A percentile compares a stretch with the other conserved stretches of the same genome.
Conservation (phyloP, 1,284 basidiomycete genomes). For the Apiotrichum laibachii region DNA sequence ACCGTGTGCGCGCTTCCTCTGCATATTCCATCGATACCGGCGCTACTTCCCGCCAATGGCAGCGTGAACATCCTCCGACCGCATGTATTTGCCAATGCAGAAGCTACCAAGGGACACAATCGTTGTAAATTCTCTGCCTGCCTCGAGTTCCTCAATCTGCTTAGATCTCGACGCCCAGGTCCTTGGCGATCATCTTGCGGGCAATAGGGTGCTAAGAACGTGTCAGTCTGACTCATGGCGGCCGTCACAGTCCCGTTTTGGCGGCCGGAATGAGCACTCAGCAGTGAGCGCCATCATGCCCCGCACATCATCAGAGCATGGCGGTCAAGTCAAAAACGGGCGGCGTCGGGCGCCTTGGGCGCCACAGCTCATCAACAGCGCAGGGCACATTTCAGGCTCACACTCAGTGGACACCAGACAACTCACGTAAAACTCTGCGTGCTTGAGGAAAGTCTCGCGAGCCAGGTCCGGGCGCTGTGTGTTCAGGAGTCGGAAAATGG, state of each 20-base stretch:
- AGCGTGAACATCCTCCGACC: too few species aligned
- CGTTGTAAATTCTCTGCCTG: too few species aligned
- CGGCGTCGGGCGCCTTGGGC: too few species aligned
- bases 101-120: too few species aligned
- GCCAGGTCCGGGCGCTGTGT: constrained; percentile 54
- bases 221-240: not conserved
- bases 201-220: constrained; percentile 48
- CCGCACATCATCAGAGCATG: too few species aligned
- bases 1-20: too few species aligned
- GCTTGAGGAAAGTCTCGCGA: constrained; percentile 53
- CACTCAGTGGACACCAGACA: not conserved
- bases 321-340: too few species aligned
- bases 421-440: constrained; percentile 54
- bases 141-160: not conserved
- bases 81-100: too few species aligned
- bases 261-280: too few species aligned
- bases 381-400: not conserved
- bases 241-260: not conserved
- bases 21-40: too few species aligned
- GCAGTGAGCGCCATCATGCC: too few species aligned
- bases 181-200: constrained; percentile 51
- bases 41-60: too few species aligned
- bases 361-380: not conserved
- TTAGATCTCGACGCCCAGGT: constrained; percentile 36
- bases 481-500: constrained; percentile 53